Base-by-base conservation (phyloP, 2,329 filamentous ascomycete species). In the Xylaria arbuscula region DNA sequence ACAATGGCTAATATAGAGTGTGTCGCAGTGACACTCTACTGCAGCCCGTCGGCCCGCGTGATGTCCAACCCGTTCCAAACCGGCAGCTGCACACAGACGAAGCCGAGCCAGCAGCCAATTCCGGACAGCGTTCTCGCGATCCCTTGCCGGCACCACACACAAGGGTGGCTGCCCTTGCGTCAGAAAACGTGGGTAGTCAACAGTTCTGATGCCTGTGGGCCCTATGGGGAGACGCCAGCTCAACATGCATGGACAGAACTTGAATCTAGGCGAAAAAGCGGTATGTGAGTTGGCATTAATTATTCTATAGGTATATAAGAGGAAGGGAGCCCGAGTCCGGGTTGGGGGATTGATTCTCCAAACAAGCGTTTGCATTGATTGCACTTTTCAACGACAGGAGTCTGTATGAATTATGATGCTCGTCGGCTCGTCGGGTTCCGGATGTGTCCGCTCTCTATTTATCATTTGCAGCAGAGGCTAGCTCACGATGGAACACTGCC, bases 201-300 rank as follows among this genome's bases (percentile, higher is more conserved):
- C 57, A 69, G 68, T 70, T 72, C 73, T 69, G 65, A 68, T 74
- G 72, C 66, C 72, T 72, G 76, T 75, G 72, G 74, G 71, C 67
- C 77, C 76, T 75, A 76, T 79, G 72, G 72, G 75, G 74, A 75
- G 74, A 67, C 71, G 70, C 67, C 77, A 79, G 72, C 77, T 77
- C 77, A 79, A 75, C 77, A 71, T 78, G 77, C 77, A 79, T 78
- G 72, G 74, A 75, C 68, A 71, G 54, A 73, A 70, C 73, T 73
- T 73, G 72, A 72, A 72, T 73, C 69, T 74, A 74, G 72, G 72
- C 68, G 72, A 78, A 78, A 78, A 75, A 76, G 77, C 76, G 76
- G 76, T 78, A 78, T 78, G 76, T 73, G 72, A 70, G 72, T 57
- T 72, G 71, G 73, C 70, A 68, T 66, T 70, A 32, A 53, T 62